Base-by-base conservation (phyloP, 352 stramenopile species). In the Blastocystis sp. region DNA sequence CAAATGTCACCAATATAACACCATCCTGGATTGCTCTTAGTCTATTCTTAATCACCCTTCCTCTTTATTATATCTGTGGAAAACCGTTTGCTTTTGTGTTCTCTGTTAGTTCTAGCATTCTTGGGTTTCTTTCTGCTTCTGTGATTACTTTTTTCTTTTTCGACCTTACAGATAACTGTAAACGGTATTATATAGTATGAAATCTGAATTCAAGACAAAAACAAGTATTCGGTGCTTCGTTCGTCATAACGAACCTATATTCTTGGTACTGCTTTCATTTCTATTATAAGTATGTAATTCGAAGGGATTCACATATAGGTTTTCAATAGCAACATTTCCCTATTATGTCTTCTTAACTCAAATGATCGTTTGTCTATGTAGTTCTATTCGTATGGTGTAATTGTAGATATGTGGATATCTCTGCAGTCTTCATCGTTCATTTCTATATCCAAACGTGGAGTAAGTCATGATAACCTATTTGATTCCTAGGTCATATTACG, bases 51-150 rank as follows among this genome's bases (percentile, higher is more conserved):
- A 67, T 83, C 27, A 19, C 19, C 14, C 37, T 66, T 52, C 49
- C 71, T 14, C 43, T 83, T 1, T 83, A 83, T 46, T 19, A 3
- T n/a, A 19, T 83, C 11, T 63, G 71, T 46, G 71, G 71, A 39
- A 83, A 83, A 65, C 7, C 21, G 71, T 83, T 6, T 24, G 9
- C 4, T 42, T 80, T 59, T 14, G 27, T 21, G 58, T n/a, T 29
- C 35, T 80, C 52, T 2, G 1, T 59, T 39, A 42, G 12, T 2
- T 3, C 27, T 29, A 83, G 71, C 71, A 65, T 83, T 46, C 56
- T 83, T 21, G 54, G 24, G 16, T 27, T 83, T 29, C 32, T 83
- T 63, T 24, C 71, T n/a, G 2, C 51, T 39, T 37, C 71, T 5
- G 21, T 61, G 6, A 27, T 83, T 24, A 29, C 49, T 29, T n/a